Evolutionary conservation across 768 basidiomycete genomes (phyloP).

Genomic region (Lactarius evosmus): DNA sequence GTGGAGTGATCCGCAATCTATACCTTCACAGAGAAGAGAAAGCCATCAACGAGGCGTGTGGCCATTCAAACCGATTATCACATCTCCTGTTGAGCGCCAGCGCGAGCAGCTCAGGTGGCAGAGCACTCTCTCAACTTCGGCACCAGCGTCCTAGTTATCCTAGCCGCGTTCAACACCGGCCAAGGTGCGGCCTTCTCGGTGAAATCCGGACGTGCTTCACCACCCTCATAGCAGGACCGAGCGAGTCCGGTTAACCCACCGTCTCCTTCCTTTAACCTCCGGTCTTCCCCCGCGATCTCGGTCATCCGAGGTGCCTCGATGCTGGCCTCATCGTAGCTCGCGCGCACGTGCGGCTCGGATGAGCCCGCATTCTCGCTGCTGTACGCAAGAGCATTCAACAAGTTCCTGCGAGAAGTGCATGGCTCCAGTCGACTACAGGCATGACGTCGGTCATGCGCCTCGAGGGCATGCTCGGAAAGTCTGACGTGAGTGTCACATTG

Average conservation of each 20-base stretch:
- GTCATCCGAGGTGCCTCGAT: slow-evolving; percentile 60
- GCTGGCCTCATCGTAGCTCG: slow-evolving; percentile 69
- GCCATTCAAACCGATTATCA: too few relatives aligned
- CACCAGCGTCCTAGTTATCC: slow-evolving; percentile 30
- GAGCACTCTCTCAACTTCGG: slow-evolving; percentile 31
- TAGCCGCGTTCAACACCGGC: slow-evolving; percentile 31
- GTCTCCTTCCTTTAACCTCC: background rate
- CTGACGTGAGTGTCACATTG: too few relatives aligned
- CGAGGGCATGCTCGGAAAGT: too few relatives aligned
- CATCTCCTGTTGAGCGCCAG: background rate
- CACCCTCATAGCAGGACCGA: background rate
- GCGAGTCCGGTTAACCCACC: too few relatives aligned
- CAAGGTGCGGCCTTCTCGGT: slow-evolving; percentile 29
- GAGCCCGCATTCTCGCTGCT: too few relatives aligned
- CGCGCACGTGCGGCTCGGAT: slow-evolving; percentile 60
- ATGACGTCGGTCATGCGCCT: slow-evolving; percentile 35
- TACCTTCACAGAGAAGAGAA: slow-evolving; percentile 3
- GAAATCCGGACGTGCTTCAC: slow-evolving; percentile 14
- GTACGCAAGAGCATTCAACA: slow-evolving; percentile 58
- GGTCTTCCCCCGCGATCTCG: slow-evolving; percentile 37
- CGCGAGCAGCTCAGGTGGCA: slow-evolving; percentile 24
- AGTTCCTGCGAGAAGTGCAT: slow-evolving; percentile 57
- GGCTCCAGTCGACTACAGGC: slow-evolving; percentile 58
- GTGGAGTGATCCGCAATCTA: slow-evolving; percentile 14
- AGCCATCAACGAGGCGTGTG: slow-evolving; percentile 5